Percentiles rank a stretch among this genome's conserved stretches.
Conservation (phyloP, 495 filamentous ascomycete species). For the Glarea lozoyensis region DNA sequence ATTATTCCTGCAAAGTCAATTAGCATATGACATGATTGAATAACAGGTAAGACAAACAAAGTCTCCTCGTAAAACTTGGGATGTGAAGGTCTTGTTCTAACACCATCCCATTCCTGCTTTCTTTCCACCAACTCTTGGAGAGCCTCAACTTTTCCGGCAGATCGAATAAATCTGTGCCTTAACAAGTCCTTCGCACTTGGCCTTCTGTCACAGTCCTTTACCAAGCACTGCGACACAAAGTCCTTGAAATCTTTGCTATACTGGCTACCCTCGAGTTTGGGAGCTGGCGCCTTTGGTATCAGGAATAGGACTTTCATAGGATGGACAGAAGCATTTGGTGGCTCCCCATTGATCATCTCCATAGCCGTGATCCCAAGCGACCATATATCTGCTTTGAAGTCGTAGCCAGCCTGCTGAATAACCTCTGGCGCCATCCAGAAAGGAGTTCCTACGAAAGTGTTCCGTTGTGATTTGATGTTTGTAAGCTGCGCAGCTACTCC, state of each 20-base stretch:
- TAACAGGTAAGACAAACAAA: too few species aligned
- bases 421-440: conserved; percentile 99
- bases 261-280: conserved; percentile 70
- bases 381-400: conserved; percentile 99
- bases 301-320: conserved; percentile 99
- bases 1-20: conserved; percentile 36
- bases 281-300: conserved; percentile 86
- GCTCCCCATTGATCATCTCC: conserved; percentile 86
- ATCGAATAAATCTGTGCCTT: conserved; percentile 78
- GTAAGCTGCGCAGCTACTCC: conserved; percentile 94
- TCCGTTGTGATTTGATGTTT: conserved; percentile 95
- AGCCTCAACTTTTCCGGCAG: conserved; percentile 74
- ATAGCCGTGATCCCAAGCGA: conserved; percentile 96
- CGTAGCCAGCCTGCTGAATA: conserved; percentile 96
- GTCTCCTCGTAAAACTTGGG: conserved; percentile 88
- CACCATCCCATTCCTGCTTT: conserved; percentile 69
- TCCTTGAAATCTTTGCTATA: conserved; percentile 91
- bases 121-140: conserved; percentile 82
- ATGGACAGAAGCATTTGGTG: conserved; percentile 81
- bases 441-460: conserved; percentile 97
- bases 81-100: conserved; percentile 47
- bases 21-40: too few species aligned
- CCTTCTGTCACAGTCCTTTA: conserved; percentile 78
- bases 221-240: conserved; percentile 80
- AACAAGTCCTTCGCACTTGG: conserved; percentile 85